Base-by-base conservation (phyloP, 2,329 filamentous ascomycete genomes). In the Pseudogymnoascus sp. region DNA sequence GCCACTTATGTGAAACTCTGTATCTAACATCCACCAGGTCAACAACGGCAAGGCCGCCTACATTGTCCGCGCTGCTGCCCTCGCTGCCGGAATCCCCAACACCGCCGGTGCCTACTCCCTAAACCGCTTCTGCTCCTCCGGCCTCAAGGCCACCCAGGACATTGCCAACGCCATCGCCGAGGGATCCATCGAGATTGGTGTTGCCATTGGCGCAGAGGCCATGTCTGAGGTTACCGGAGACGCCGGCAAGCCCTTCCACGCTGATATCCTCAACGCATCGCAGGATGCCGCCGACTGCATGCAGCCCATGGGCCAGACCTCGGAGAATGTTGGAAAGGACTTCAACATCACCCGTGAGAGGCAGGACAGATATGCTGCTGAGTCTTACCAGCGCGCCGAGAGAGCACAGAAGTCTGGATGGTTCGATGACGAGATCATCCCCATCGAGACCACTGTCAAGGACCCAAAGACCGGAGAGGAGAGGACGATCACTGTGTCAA, bases 281-380 rank as follows among this genome's bases (percentile, higher is more conserved):
- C 88, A 91, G 72, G 90, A 97, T 72, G 83, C 91, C 0, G 75
- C 75, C 53, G 93, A 97, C 77, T 94, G 91, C 80, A 84, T 93
- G 84, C 84, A 91, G 81, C 89, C 93, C 67, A 99, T 99, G 94
- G 94, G 94, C 20, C 95, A 96, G 84, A 99, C 94, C 2, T 93
- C 88, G 63, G 94, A 99, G 80, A 97, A 97, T 72, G 91, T 99
- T 28, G 91, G 88, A 68, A 85, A 85, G 57, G 94, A 97, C 77
- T 97, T 97, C 75, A 84, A 88, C 71, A 87, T 99, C 72, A 77
- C 84, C 2, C 84, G 94, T 64, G 86, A 92, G 72, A 77, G 78
- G 72, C 90, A 97, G 77, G 94, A 99, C 75, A 79, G 82, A 66
- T 97, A 86, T 74, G 90, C 94, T 0, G 89, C 89, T 8, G 91